These are phyloP conservation scores for Trichophyton benhamiae DNA, from an alignment of 2,329 filamentous ascomycete genomes.

Conservation along the genomic window DNA sequence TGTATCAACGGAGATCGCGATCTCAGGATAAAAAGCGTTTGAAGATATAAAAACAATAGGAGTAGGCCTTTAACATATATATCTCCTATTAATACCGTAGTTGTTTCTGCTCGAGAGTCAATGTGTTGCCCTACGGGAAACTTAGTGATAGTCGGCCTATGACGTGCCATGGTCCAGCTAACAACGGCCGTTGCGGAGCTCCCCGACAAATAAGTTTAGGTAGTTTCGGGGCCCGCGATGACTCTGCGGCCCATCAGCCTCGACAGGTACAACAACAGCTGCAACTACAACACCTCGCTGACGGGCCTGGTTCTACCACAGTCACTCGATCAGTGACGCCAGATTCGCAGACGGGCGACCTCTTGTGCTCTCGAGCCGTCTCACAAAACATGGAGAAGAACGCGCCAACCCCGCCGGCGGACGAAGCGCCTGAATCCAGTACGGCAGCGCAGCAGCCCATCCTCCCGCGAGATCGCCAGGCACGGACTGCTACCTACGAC, in stretches of 20 bases:
- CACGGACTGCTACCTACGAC: slow-evolving; percentile 80
- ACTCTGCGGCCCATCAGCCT: neutral
- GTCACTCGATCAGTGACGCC: neutral
- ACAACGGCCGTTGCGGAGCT: neutral
- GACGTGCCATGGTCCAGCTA: neutral
- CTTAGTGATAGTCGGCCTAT: neutral
- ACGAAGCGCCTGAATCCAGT: slow-evolving; percentile 7
- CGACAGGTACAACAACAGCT: neutral
- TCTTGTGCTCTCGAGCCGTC: neutral
- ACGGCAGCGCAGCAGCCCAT: slow-evolving; percentile 16
- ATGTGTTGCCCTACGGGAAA: neutral
- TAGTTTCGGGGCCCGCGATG: neutral
- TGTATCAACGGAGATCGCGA: too few relatives aligned
- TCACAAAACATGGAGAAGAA: neutral
- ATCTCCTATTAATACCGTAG: too few relatives aligned
- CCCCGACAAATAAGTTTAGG: neutral
- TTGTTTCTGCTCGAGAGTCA: too few relatives aligned
- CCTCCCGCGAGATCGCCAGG: slow-evolving; percentile 35
- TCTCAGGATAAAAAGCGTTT: too few relatives aligned
- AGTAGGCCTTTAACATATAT: too few relatives aligned
- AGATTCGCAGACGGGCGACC: neutral
- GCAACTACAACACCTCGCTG: neutral
- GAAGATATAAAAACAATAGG: too few relatives aligned
- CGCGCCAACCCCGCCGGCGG: neutral
- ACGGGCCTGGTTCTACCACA: neutral